Evolutionary conservation across 1,139 yeast species (phyloP).

Genomic region (Zhuliangozyma parablackwelliae): DNA sequence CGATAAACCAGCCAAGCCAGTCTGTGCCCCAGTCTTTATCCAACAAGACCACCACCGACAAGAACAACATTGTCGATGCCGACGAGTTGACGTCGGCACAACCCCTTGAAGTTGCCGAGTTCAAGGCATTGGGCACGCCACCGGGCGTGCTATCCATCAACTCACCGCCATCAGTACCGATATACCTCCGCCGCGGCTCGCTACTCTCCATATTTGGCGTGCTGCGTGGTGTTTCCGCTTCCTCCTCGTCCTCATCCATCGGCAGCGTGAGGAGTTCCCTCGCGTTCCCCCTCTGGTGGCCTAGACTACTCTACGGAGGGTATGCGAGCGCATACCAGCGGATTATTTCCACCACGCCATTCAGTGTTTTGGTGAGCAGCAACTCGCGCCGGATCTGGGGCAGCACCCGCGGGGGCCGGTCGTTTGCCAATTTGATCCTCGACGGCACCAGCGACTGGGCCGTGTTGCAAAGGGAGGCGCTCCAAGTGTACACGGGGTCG

Average conservation of each 20-base stretch:
- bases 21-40: neutral
- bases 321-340: slow-evolving; percentile 40
- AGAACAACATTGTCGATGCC: slow-evolving; percentile 17
- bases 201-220: slow-evolving; percentile 45
- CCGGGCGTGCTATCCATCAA: slow-evolving; percentile 41
- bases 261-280: slow-evolving; percentile 25
- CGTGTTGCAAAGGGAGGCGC: slow-evolving; percentile 38
- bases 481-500: slow-evolving; percentile 51
- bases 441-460: slow-evolving; percentile 67
- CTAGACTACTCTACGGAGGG: slow-evolving; percentile 36
- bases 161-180: slow-evolving; percentile 57
- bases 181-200: slow-evolving; percentile 44
- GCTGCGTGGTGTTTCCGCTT: slow-evolving; percentile 5
- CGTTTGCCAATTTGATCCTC: slow-evolving; percentile 41
- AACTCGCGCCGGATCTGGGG: slow-evolving; percentile 9
- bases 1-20: too few species aligned
- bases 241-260: slow-evolving; percentile 12
- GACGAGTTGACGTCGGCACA: slow-evolving; percentile 13
- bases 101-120: slow-evolving; percentile 20
- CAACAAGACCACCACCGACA: slow-evolving; percentile 14
- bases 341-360: slow-evolving; percentile 45
- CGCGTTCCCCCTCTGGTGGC: slow-evolving; percentile 31
- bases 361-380: slow-evolving; percentile 32
- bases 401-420: slow-evolving; percentile 18
- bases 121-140: slow-evolving; percentile 42